phyloP scores from a whole-genome alignment of 2,329 filamentous ascomycete genomes.

The Fusarium hainanense region DNA sequence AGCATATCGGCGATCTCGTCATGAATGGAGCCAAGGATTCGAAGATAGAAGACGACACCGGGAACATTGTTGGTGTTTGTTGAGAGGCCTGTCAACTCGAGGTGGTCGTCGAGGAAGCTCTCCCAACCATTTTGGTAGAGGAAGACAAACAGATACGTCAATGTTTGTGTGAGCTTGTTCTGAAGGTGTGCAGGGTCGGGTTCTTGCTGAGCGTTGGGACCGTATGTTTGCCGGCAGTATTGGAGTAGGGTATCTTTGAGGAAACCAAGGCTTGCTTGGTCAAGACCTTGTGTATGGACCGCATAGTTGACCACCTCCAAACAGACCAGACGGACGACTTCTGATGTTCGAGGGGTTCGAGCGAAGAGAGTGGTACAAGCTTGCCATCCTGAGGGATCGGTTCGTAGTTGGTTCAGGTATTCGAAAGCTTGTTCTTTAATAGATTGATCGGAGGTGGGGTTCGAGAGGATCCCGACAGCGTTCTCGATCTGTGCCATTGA shows the following conservation, averaged over 20 bases:
- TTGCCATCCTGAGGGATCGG: constrained; percentile 89
- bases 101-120: constrained; percentile 89
- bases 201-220: constrained; percentile 65
- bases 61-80: constrained; percentile 75
- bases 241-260: constrained; percentile 84
- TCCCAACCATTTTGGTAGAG: constrained; percentile 90
- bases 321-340: constrained; percentile 88
- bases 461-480: constrained; percentile 93
- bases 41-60: constrained; percentile 88
- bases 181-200: constrained; percentile 83
- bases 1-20: constrained; percentile 97
- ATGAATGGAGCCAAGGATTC: constrained; percentile 88
- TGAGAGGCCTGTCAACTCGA: constrained; percentile 75
- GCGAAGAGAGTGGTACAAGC: constrained; percentile 88
- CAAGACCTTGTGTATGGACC: constrained; percentile 81
- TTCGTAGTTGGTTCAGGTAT: constrained; percentile 80
- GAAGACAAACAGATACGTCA: constrained; percentile 92
- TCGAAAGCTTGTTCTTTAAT: constrained; percentile 86
- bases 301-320: constrained; percentile 95
- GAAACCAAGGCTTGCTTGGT: constrained; percentile 75
- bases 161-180: constrained; percentile 96
- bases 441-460: constrained; percentile 78
- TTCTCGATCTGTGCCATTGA: constrained; percentile 77
- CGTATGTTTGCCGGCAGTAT: constrained; percentile 83
- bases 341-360: constrained; percentile 77